A percentile compares a stretch with the other conserved stretches of the same genome.
These are phyloP conservation scores for Xenoacremonium recifei DNA, from an alignment of 2,329 filamentous ascomycete species.

Conservation along the genomic window DNA sequence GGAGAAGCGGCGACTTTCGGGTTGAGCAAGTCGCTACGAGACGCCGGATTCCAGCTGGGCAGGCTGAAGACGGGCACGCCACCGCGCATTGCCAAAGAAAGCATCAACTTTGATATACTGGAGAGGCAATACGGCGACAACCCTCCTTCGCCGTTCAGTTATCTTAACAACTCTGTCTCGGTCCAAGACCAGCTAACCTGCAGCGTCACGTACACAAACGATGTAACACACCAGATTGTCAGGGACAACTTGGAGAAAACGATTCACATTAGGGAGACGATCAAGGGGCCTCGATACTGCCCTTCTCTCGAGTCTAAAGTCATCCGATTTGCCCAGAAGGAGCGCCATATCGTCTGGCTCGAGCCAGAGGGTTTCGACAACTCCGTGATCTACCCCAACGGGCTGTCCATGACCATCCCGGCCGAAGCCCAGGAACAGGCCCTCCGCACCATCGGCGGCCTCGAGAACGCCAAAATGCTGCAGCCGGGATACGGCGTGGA, in stretches of 20 bases:
- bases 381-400: slow-evolving; percentile 91
- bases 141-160: slow-evolving; percentile 87
- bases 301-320: slow-evolving; percentile 94
- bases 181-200: slow-evolving; percentile 84
- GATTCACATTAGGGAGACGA: slow-evolving; percentile 92
- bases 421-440: slow-evolving; percentile 81
- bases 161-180: slow-evolving; percentile 74
- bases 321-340: slow-evolving; percentile 78
- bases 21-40: slow-evolving; percentile 82
- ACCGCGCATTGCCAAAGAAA: slow-evolving; percentile 76
- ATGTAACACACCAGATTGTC: slow-evolving; percentile 77
- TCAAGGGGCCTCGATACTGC: slow-evolving; percentile 92
- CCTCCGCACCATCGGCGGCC: slow-evolving; percentile 80
- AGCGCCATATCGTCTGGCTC: slow-evolving; percentile 88
- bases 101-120: slow-evolving; percentile 74
- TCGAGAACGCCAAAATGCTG: slow-evolving; percentile 88
- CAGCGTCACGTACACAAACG: slow-evolving; percentile 84
- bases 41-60: slow-evolving; percentile 86
- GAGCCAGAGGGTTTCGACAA: slow-evolving; percentile 94
- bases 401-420: slow-evolving; percentile 94
- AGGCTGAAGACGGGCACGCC: slow-evolving; percentile 95
- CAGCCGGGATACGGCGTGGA: slow-evolving; percentile 97
- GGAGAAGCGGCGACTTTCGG: slow-evolving; percentile 92
- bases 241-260: slow-evolving; percentile 91
- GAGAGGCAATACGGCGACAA: slow-evolving; percentile 78